Base-by-base conservation (phyloP, 352 stramenopile species). In the Phytophthora lateralis region DNA sequence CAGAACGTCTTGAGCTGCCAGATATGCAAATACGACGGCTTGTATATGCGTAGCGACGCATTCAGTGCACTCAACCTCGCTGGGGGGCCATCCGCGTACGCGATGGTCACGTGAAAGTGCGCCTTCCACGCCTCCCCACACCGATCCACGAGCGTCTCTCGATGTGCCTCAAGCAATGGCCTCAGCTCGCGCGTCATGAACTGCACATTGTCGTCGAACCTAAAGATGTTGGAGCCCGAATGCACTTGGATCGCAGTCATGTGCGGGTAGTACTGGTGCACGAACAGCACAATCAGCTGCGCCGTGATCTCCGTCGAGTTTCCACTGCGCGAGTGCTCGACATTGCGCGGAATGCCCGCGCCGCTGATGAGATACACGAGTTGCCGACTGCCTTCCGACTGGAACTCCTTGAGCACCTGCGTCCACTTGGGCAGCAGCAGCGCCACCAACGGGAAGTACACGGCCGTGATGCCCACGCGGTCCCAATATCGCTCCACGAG, bases 1-100 rank as follows among this genome's bases (percentile, higher is more conserved):
- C 97, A 99, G 73, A 99, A 99, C 1, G 96, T 99, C 75, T 99
- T 99, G 55, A 99, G 88, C 76, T 99, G 93, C 97, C 96, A 99
- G 56, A 99, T 96, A 76, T 99, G 97, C 63, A 99, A 90, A 52
- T 98, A 99, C 24, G 87, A 97, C 20, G 96, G 96, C 14, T 74
- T 63, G 74, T 98, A 99, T 20, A 93, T 93, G 7, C 97, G 87
- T 46, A 99, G 76, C 30, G 91, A 92, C 12, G 96, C 91, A 69
- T 99, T 98, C 55, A 99, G 90, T 17, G 97, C 97, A 74, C 96
- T 97, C 37, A 98, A 85, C 20, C 97, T 78, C 24, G 97, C 97
- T 3, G 96, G 93, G 27, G 95, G 96, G 0, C 97, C 97, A 75
- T 99, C 97, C 0, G 96, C 95, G 69, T 99, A 99, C 30, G 93